phyloP scores from a whole-genome alignment of 768 basidiomycete species.

The Galerina marginata region DNA sequence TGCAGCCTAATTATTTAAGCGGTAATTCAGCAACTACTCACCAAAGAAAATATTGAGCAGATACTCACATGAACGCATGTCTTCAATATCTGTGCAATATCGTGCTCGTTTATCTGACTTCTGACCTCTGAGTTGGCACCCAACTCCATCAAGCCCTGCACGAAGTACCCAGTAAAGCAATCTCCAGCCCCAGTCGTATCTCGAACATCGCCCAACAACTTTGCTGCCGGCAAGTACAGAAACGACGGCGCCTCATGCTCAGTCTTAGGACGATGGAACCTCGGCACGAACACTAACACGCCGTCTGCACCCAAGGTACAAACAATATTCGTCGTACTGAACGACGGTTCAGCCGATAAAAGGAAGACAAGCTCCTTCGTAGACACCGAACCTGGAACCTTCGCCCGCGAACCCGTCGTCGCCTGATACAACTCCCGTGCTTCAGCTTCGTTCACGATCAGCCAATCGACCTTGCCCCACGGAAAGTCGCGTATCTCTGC shows the following conservation, averaged over 20 bases:
- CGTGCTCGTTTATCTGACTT: constrained; percentile 33
- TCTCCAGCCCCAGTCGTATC: constrained; percentile 74
- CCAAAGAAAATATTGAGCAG: neutral
- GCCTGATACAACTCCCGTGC: constrained; percentile 41
- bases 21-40: neutral
- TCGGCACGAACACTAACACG: constrained; percentile 48
- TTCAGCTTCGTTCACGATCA: constrained; percentile 62
- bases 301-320: constrained; percentile 63
- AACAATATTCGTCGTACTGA: constrained; percentile 51
- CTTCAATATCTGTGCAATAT: constrained; percentile 40
- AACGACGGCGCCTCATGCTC: constrained; percentile 25
- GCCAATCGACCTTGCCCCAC: constrained; percentile 57
- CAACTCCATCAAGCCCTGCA: constrained; percentile 56
- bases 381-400: constrained; percentile 1
- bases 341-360: constrained; percentile 27
- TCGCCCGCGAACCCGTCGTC: constrained; percentile 12
- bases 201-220: constrained; percentile 40
- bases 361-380: constrained; percentile 22
- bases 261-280: constrained; percentile 26
- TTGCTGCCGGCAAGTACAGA: constrained; percentile 53
- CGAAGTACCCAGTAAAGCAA: constrained; percentile 67
- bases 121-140: constrained; percentile 29
- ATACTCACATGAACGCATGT: constrained; percentile 47
- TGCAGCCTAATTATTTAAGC: constrained; percentile 47
- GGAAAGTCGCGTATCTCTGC: constrained; percentile 49